These are phyloP conservation scores for Mytilinidion resinicola DNA, from an alignment of 495 filamentous ascomycete genomes.

Conservation along the genomic window DNA sequence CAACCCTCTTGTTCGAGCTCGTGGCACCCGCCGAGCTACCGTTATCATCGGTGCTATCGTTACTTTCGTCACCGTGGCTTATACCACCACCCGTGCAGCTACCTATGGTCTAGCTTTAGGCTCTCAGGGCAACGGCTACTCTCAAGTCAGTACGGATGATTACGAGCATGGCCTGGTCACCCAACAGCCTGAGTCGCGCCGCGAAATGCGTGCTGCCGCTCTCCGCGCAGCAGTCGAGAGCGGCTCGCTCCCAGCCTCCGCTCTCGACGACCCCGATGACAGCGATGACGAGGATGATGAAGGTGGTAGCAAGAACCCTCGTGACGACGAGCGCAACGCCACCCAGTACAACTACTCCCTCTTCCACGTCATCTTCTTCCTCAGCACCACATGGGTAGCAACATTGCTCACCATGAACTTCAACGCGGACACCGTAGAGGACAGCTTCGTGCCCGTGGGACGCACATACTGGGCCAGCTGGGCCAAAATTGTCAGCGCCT, in stretches of 20 bases:
- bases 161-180: conserved; percentile 82
- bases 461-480: conserved; percentile 96
- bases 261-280: conserved; percentile 66
- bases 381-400: conserved; percentile 92
- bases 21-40: conserved; percentile 82
- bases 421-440: conserved; percentile 47
- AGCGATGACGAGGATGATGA: conserved; percentile 57
- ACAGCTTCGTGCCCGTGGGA: conserved; percentile 83
- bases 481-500: conserved; percentile 97
- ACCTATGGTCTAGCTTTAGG: conserved; percentile 87
- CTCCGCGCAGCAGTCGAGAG: conserved; percentile 87
- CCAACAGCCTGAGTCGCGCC: conserved; percentile 70
- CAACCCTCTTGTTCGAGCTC: conserved; percentile 86
- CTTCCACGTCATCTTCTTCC: conserved; percentile 97
- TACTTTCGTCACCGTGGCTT: conserved; percentile 94
- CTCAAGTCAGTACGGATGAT: conserved; percentile 57
- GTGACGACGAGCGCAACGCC: conserved; percentile 77
- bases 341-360: conserved; percentile 96
- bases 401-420: conserved; percentile 84
- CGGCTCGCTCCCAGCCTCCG: conserved; percentile 85
- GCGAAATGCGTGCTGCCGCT: conserved; percentile 87
- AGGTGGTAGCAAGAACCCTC: conserved; percentile 45
- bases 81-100: conserved; percentile 93
- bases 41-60: conserved; percentile 88
- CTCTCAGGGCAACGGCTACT: conserved; percentile 54